Conservation (phyloP, 73 alveolate species). For the Halteria grandinella region DNA sequence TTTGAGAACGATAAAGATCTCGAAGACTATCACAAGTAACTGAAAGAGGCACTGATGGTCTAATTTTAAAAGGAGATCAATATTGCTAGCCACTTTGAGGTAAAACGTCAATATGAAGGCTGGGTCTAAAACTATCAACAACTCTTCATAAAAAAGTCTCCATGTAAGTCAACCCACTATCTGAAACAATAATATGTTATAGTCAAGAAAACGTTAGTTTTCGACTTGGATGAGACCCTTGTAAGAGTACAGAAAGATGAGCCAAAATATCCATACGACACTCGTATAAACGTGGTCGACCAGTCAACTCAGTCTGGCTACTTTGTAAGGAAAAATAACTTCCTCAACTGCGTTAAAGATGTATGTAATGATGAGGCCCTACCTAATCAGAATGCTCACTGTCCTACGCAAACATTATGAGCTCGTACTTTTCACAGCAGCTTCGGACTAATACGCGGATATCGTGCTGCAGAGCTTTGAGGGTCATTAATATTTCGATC, state of each 20-base stretch:
- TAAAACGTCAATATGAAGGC: not conserved
- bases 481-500: conserved; percentile 32
- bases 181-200: not conserved
- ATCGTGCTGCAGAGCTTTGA: conserved; percentile 39
- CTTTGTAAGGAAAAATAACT: too few relatives aligned
- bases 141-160: not conserved
- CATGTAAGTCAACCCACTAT: not conserved
- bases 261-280: not conserved
- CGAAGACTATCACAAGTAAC: not conserved
- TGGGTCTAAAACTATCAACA: not conserved
- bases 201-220: conserved; percentile 55
- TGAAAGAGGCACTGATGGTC: conserved; percentile 33
- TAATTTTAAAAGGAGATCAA: conserved; percentile 10
- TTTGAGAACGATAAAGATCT: conserved; percentile 34
- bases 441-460: conserved; percentile 33
- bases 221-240: conserved; percentile 61
- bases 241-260: conserved; percentile 28
- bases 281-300: conserved; percentile 4
- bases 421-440: conserved; percentile 53
- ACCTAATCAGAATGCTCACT: not conserved
- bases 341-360: too few relatives aligned
- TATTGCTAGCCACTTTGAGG: not conserved
- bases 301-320: too few relatives aligned
- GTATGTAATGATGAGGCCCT: conserved; percentile 46
- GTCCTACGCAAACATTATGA: conserved; percentile 29